Conservation (phyloP, 192 early-diverging fungal genomes). For the Coemansia sp. region DNA sequence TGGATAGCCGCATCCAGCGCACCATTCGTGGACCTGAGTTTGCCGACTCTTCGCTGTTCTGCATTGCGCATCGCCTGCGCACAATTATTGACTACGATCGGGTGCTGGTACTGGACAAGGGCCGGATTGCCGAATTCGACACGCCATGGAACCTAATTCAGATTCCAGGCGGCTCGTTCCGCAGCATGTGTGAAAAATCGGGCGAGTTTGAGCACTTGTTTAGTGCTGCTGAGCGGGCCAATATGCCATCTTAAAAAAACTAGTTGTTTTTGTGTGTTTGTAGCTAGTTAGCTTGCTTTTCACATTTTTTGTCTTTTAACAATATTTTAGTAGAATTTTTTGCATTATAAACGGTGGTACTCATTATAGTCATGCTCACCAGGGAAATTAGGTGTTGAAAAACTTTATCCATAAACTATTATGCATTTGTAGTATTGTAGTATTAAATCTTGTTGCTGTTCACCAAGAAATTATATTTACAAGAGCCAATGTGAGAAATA, state of each 20-base stretch:
- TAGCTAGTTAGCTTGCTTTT: not conserved
- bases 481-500: too few relatives aligned
- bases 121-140: conserved; percentile 78
- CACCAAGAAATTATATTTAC: too few relatives aligned
- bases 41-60: conserved; percentile 71
- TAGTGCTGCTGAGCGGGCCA: conserved; percentile 29
- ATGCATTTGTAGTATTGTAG: too few relatives aligned
- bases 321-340: not conserved
- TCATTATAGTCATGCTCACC: too few relatives aligned
- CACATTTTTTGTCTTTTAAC: not conserved
- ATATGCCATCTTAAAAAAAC: not conserved
- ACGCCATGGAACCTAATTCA: conserved; percentile 72
- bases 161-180: conserved; percentile 62
- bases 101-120: conserved; percentile 79
- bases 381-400: too few relatives aligned
- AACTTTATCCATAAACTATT: too few relatives aligned
- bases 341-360: not conserved
- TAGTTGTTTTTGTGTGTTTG: not conserved
- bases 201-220: conserved; percentile 73
- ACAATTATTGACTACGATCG: conserved; percentile 87
- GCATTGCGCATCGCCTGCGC: conserved; percentile 88
- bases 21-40: conserved; percentile 82
- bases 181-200: conserved; percentile 79
- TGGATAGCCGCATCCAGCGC: conserved; percentile 83
- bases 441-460: too few relatives aligned